phyloP scores from a whole-genome alignment of 2,329 filamentous ascomycete genomes.

The Fusarium pseudoanthophilum region DNA sequence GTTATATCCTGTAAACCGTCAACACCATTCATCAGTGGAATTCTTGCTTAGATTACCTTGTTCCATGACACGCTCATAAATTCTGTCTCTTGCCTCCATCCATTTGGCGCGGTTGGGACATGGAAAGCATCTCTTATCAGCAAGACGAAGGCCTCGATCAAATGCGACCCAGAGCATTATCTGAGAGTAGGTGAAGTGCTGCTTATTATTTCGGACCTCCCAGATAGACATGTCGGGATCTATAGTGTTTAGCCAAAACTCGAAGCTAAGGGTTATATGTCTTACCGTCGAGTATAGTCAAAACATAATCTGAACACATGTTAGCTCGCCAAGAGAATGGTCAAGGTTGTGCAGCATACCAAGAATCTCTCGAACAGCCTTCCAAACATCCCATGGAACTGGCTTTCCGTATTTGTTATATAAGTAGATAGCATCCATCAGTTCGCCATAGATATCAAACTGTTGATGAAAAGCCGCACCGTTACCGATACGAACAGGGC shows the following conservation, averaged over 20 bases:
- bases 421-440: conserved; percentile 81
- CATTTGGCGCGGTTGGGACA: conserved; percentile 76
- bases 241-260: conserved; percentile 35
- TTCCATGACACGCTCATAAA: conserved; percentile 83
- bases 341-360: conserved; percentile 48
- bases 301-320: conserved; percentile 66
- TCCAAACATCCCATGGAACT: conserved; percentile 80
- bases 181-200: conserved; percentile 84
- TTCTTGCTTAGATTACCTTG: conserved; percentile 56
- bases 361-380: conserved; percentile 73
- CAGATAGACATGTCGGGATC: conserved; percentile 84
- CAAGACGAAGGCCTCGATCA: conserved; percentile 77
- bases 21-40: neutral
- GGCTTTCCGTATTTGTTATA: conserved; percentile 85
- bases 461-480: conserved; percentile 80
- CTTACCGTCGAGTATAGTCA: conserved; percentile 70
- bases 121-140: conserved; percentile 79
- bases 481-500: conserved; percentile 80
- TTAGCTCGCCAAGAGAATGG: neutral
- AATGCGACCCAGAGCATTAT: conserved; percentile 87
- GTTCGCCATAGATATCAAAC: conserved; percentile 82
- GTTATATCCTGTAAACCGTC: conserved; percentile 68
- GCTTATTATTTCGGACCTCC: conserved; percentile 80
- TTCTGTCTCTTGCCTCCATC: conserved; percentile 71
- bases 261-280: no score